Conservation (phyloP, 352 stramenopile species). For the Pythium rhizo-oryzae region DNA sequence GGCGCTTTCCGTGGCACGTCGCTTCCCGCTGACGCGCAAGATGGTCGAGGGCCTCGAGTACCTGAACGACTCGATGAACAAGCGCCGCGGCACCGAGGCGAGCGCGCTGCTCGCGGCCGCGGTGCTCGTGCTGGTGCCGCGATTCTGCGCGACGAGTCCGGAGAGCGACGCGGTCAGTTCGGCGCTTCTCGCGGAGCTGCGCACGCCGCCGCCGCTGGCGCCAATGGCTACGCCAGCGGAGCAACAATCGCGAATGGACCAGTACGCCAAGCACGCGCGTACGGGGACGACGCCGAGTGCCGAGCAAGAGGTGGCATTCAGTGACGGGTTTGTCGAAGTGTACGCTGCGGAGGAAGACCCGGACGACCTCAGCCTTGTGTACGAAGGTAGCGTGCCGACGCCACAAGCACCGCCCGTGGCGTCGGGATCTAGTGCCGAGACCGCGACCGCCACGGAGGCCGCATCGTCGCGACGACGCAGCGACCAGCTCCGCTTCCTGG, state of each 20-base stretch:
- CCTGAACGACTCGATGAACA: constrained; percentile 40
- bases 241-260: neutral
- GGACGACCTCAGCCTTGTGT: constrained; percentile 63
- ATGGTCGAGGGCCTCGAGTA: constrained; percentile 52
- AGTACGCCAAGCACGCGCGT: constrained; percentile 1
- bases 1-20: neutral
- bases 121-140: constrained; percentile 47
- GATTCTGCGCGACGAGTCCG: constrained; percentile 34
- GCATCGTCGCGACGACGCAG: constrained; percentile 1
- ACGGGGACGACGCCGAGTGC: neutral
- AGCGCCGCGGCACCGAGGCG: constrained; percentile 33
- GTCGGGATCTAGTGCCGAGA: neutral
- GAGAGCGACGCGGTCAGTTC: constrained; percentile 23
- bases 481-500: constrained; percentile 43
- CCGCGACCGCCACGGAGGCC: constrained; percentile 7
- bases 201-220: neutral
- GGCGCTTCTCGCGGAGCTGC: constrained; percentile 32
- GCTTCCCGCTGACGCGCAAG: constrained; percentile 39
- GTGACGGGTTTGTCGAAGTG: constrained; percentile 35
- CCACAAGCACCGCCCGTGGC: neutral
- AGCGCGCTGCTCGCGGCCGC: constrained; percentile 44
- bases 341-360: constrained; percentile 58
- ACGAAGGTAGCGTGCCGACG: constrained; percentile 40
- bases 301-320: constrained; percentile 7
- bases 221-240: neutral